Percentiles rank a stretch among this genome's conserved stretches.
Conservation (phyloP, 2,329 filamentous ascomycete species). For the Trichoderma sp. region DNA sequence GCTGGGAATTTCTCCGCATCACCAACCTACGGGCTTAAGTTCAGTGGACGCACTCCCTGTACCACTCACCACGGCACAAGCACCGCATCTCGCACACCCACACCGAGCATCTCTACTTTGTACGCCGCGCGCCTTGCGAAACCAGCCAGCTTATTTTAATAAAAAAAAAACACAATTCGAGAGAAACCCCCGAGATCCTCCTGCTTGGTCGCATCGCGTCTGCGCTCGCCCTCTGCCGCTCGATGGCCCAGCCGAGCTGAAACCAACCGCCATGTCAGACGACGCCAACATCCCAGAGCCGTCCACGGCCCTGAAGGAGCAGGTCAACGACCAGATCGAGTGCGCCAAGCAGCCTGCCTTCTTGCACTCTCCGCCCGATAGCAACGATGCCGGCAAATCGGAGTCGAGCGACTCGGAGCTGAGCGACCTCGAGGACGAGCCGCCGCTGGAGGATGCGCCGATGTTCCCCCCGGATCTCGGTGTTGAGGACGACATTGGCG, state of each 20-base stretch:
- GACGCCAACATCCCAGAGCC: slow-evolving; percentile 49
- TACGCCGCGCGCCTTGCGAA: slow-evolving; percentile 12
- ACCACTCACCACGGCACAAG: slow-evolving; percentile 19
- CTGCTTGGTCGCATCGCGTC: slow-evolving; percentile 17
- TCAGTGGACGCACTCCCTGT: slow-evolving; percentile 21
- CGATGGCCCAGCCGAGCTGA: slow-evolving; percentile 38
- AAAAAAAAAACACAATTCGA: neutral
- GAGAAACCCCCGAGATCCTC: neutral
- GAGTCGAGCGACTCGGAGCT: slow-evolving; percentile 63
- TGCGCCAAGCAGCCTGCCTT: slow-evolving; percentile 43
- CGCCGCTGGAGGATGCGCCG: slow-evolving; percentile 37
- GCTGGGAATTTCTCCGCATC: slow-evolving; percentile 30
- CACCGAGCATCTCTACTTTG: slow-evolving; percentile 14
- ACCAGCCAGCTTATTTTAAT: neutral
- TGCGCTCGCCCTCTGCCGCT: slow-evolving; percentile 22
- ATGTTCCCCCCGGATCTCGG: slow-evolving; percentile 21
- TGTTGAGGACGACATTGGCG: slow-evolving; percentile 62
- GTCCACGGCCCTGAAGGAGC: slow-evolving; percentile 25
- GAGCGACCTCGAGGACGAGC: slow-evolving; percentile 61
- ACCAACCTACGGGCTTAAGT: neutral
- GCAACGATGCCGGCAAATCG: slow-evolving; percentile 57
- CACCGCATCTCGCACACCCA: slow-evolving; percentile 19
- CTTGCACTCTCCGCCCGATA: slow-evolving; percentile 62
- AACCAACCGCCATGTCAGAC: slow-evolving; percentile 51
- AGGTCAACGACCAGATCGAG: slow-evolving; percentile 30